phyloP scores from a whole-genome alignment of 208 protist species.

The Acanthamoeba culbertsoni region DNA sequence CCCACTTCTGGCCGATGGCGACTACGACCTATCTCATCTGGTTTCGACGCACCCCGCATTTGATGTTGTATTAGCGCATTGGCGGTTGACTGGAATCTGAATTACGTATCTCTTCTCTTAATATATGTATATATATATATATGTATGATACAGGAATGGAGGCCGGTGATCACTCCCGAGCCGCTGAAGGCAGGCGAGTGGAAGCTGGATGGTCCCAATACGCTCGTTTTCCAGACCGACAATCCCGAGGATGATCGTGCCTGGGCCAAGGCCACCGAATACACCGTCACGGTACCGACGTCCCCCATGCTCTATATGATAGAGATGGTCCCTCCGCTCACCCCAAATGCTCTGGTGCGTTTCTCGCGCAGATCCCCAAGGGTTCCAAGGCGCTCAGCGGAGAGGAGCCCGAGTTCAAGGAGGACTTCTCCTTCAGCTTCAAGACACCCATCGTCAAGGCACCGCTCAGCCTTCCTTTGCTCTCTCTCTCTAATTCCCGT shows the following conservation, averaged over 20 bases:
- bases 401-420: background rate
- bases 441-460: conserved; percentile 13
- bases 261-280: conserved; percentile 55
- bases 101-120: background rate
- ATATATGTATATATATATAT: background rate
- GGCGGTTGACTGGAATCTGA: too few relatives aligned
- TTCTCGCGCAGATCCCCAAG: background rate
- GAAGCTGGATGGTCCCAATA: background rate
- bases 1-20: background rate
- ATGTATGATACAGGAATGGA: background rate
- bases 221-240: background rate
- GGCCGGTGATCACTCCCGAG: background rate
- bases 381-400: background rate
- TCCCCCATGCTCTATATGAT: background rate
- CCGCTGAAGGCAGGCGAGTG: conserved; percentile 42
- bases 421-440: conserved; percentile 54
- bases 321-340: background rate
- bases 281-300: conserved; percentile 41
- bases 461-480: background rate
- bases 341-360: background rate
- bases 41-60: background rate
- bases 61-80: too few relatives aligned
- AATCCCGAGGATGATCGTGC: background rate
- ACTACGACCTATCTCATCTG: background rate
- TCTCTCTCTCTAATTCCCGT: background rate